Evolutionary conservation across 495 filamentous ascomycete genomes (phyloP).

Genomic region (Neurospora hispaniola): DNA sequence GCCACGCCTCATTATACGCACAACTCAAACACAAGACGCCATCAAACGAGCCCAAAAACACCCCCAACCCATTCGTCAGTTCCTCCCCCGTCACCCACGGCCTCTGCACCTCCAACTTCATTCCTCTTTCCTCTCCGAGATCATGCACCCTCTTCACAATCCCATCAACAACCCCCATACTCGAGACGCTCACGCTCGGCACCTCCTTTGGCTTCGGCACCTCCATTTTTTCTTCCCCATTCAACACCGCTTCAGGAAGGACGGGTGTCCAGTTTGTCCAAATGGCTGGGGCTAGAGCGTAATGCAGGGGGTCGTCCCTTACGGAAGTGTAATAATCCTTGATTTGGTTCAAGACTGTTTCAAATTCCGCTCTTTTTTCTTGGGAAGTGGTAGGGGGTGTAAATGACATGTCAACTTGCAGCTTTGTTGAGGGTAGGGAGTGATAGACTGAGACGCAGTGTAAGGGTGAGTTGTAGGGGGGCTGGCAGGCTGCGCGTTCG

Average conservation of each 20-base stretch:
- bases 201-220: constrained; percentile 20
- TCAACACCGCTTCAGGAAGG: not conserved
- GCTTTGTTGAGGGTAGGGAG: constrained; percentile 13
- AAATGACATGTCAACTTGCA: constrained; percentile 11
- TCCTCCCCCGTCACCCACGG: constrained; percentile 35
- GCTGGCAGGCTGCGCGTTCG: constrained; percentile 12
- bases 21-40: constrained; percentile 23
- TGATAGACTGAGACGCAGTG: constrained; percentile 25
- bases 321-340: not conserved
- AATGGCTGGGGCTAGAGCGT: constrained; percentile 7
- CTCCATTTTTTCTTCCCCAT: constrained; percentile 4
- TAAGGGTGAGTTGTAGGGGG: constrained; percentile 16
- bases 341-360: not conserved
- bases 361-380: constrained; percentile 3
- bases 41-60: constrained; percentile 29
- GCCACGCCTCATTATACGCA: constrained; percentile 33
- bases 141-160: constrained; percentile 9
- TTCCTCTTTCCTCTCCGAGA: constrained; percentile 4
- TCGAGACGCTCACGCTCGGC: constrained; percentile 30
- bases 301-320: constrained; percentile 4
- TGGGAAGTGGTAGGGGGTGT: not conserved
- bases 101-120: constrained; percentile 15
- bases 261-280: constrained; percentile 16
- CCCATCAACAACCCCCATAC: constrained; percentile 25
- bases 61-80: constrained; percentile 25